A percentile compares a stretch with the other conserved stretches of the same genome.
Evolutionary conservation across 352 stramenopile genomes (phyloP).

Genomic region (Blastocystis sp.): DNA sequence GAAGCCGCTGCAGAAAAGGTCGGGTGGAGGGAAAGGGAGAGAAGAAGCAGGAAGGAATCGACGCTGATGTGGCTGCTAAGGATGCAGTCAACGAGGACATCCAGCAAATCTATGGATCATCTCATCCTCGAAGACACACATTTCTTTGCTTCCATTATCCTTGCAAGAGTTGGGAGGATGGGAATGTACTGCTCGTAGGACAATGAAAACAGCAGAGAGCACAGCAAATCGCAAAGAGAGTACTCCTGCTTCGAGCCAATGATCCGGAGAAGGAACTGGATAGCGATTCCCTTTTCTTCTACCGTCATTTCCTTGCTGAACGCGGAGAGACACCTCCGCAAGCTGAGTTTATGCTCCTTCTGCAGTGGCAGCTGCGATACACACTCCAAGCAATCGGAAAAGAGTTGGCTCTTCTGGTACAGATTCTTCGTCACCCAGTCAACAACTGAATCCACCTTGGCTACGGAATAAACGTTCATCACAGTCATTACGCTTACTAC

Average conservation of each 20-base stretch:
- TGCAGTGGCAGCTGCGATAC: background rate
- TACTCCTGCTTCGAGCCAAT: background rate
- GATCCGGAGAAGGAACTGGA: background rate
- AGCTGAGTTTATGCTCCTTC: background rate
- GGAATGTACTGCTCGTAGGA: background rate
- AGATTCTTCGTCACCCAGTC: background rate
- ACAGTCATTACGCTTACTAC: background rate
- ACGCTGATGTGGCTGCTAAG: background rate
- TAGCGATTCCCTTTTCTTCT: background rate
- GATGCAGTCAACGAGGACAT: background rate
- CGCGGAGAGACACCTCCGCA: background rate
- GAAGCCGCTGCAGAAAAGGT: background rate
- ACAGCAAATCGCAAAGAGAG: background rate
- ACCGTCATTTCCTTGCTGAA: background rate
- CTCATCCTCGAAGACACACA: background rate
- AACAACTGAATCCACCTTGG: background rate
- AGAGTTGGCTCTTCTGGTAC: background rate
- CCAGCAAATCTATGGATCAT: background rate
- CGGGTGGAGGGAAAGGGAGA: background rate
- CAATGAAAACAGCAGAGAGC: background rate
- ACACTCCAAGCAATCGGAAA: background rate
- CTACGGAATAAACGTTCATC: background rate
- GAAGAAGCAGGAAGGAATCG: background rate
- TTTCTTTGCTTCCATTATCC: background rate
- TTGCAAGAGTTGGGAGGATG: background rate